Evolutionary conservation across 179 eudicot genomes (phyloP).

Genomic region (Beta lomatogona): DNA sequence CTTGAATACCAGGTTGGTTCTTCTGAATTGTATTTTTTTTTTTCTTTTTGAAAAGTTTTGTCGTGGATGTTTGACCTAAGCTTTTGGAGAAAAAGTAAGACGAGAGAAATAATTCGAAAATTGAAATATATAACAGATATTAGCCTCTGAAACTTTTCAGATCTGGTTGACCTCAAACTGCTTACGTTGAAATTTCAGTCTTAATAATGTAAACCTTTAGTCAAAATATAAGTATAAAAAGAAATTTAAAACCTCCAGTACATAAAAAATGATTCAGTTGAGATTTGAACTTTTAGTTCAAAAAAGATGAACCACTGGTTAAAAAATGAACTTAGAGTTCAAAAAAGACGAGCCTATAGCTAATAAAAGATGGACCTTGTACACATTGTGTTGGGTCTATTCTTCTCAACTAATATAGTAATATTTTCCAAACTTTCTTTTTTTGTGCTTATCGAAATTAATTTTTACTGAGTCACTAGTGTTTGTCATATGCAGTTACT

Average conservation of each 20-base stretch:
- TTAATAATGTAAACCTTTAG: not conserved
- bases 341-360: no score
- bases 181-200: no score
- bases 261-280: no score
- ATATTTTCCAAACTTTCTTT: not conserved
- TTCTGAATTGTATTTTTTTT: not conserved
- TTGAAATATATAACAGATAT: not conserved
- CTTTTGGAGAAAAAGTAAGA: not conserved
- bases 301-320: no score
- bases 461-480: not conserved
- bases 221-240: no score
- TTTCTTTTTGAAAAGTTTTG: not conserved
- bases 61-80: no score
- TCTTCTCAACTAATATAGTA: no score
- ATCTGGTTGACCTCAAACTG: not conserved
- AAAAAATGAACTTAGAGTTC: no score
- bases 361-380: no score
- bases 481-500: not conserved
- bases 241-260: no score
- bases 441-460: not conserved
- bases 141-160: not conserved
- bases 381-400: no score
- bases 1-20: slow-evolving; percentile 76
- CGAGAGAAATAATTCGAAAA: not conserved
- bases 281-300: no score